Conservation (phyloP, 1,284 basidiomycete genomes). For the Stereum hirsutum region DNA sequence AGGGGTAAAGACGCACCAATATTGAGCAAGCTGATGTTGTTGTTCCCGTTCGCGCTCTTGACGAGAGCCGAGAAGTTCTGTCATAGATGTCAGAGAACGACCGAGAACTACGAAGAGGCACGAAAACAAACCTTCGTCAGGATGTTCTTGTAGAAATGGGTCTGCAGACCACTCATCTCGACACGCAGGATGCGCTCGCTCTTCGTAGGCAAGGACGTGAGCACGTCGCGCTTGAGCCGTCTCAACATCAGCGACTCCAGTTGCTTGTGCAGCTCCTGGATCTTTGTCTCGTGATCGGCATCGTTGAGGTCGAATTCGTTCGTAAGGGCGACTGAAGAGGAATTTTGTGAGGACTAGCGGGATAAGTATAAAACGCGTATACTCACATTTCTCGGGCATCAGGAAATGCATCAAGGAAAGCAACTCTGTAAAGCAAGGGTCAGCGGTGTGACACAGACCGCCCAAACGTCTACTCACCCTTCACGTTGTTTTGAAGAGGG, state of each 20-base stretch:
- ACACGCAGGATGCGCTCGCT: conserved; percentile 96
- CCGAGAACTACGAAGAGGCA: not conserved
- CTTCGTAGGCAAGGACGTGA: conserved; percentile 95
- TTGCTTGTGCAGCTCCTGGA: conserved; percentile 91
- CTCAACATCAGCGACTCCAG: conserved; percentile 94
- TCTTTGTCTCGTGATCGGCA: conserved; percentile 89
- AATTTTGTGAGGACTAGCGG: conserved; percentile 7
- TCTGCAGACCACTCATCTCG: conserved; percentile 96
- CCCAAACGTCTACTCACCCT: conserved; percentile 44
- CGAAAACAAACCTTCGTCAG: conserved; percentile 69
- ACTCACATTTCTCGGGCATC: conserved; percentile 94
- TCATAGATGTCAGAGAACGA: not conserved
- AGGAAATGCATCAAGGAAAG: conserved; percentile 98
- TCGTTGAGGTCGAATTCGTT: conserved; percentile 95
- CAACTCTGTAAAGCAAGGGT: conserved; percentile 54
- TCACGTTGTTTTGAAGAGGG: conserved; percentile 98
- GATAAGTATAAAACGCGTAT: conserved; percentile 1
- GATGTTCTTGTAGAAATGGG: conserved; percentile 99
- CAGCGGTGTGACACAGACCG: conserved; percentile 1
- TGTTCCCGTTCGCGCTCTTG: conserved; percentile 78
- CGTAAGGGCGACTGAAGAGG: conserved; percentile 58
- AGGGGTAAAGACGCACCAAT: conserved; percentile 51
- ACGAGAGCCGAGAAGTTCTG: conserved; percentile 91
- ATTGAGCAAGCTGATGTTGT: conserved; percentile 88
- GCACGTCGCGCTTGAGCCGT: conserved; percentile 94